phyloP scores from a whole-genome alignment of 169 alveolate genomes.

The Plasmodium blacklocki region DNA sequence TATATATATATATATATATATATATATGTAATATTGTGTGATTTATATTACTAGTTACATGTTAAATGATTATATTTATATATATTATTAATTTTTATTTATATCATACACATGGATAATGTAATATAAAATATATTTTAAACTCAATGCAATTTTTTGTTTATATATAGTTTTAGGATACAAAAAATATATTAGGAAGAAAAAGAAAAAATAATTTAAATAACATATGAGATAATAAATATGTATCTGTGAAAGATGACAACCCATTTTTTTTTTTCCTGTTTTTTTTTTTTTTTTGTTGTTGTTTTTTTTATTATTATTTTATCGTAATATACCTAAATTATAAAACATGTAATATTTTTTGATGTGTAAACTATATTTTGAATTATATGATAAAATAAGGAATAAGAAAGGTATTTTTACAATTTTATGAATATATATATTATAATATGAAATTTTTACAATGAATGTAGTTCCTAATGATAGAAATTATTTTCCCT shows the following conservation, averaged over 20 bases:
- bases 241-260: constrained; percentile 8
- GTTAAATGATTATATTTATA: too few relatives aligned
- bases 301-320: too few relatives aligned
- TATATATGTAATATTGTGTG: too few relatives aligned
- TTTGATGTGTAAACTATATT: constrained; percentile 7
- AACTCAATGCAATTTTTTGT: constrained; percentile 31
- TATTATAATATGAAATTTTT: constrained; percentile 17
- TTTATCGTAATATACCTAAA: too few relatives aligned
- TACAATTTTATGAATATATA: constrained; percentile 9
- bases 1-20: too few relatives aligned
- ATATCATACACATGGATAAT: neutral
- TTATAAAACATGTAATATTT: neutral
- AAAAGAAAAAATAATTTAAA: constrained; percentile 26
- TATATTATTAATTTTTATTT: constrained; percentile 1
- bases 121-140: constrained; percentile 4
- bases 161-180: constrained; percentile 29
- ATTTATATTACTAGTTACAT: too few relatives aligned
- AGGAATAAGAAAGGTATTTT: constrained; percentile 1
- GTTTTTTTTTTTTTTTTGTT: constrained; percentile 7
- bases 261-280: neutral
- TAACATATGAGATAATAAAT: constrained; percentile 18
- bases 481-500: constrained; percentile 13
- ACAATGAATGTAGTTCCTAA: constrained; percentile 8
- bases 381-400: constrained; percentile 15
- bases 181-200: constrained; percentile 24